phyloP scores from a whole-genome alignment of 2,329 filamentous ascomycete species.

The Talaromyces sp. region DNA sequence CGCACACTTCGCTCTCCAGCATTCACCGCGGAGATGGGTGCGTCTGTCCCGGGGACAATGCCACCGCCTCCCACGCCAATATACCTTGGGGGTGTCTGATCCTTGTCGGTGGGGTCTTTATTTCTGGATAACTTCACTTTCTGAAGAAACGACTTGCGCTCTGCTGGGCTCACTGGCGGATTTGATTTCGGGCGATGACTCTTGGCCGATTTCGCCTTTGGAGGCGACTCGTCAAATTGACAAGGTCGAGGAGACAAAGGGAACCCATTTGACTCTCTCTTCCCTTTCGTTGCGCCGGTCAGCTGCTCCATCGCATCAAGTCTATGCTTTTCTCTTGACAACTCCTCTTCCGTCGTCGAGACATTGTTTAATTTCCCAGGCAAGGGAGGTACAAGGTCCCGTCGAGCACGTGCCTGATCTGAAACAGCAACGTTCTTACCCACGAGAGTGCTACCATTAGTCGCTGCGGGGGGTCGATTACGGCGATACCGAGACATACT shows the following conservation, averaged over 20 bases:
- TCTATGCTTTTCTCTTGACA: conserved; percentile 29
- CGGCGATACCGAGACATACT: conserved; percentile 42
- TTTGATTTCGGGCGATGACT: background rate
- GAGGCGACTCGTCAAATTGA: conserved; percentile 9
- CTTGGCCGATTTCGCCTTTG: conserved; percentile 17
- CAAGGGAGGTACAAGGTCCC: background rate
- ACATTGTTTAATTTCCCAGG: background rate
- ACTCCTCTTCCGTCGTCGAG: conserved; percentile 15
- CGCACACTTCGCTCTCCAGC: conserved; percentile 73
- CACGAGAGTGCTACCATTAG: conserved; percentile 5
- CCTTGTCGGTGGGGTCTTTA: conserved; percentile 14
- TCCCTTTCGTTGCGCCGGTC: conserved; percentile 27
- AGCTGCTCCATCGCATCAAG: conserved; percentile 39
- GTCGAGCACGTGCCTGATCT: conserved; percentile 8
- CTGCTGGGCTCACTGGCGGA: background rate
- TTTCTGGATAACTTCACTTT: conserved; percentile 28
- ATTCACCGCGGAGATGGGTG: conserved; percentile 79
- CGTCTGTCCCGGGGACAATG: conserved; percentile 64
- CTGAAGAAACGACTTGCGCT: conserved; percentile 17
- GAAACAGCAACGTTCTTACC: conserved; percentile 14
- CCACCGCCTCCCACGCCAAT: conserved; percentile 27
- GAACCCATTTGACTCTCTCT: background rate
- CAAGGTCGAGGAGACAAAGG: conserved; percentile 11
- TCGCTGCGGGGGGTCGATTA: conserved; percentile 21
- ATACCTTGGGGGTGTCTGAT: conserved; percentile 21